Percentiles rank a stretch among this genome's conserved stretches.
Evolutionary conservation across 768 basidiomycete genomes (phyloP).

Genomic region (Boletus tomentosulus): DNA sequence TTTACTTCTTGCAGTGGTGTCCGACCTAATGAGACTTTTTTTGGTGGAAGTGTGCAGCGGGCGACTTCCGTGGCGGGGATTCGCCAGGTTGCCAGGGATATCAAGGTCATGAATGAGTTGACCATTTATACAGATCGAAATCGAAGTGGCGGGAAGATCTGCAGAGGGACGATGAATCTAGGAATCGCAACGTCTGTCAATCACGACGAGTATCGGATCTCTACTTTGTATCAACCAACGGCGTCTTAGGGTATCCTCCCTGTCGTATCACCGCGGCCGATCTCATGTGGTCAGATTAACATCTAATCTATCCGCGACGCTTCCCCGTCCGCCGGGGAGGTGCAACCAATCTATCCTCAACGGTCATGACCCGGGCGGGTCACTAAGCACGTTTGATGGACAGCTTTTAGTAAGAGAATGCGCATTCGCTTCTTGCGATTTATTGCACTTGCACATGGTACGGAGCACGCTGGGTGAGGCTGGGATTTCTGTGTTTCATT

Average conservation of each 20-base stretch:
- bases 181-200: slow-evolving; percentile 19
- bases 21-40: not conserved
- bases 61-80: slow-evolving; percentile 5
- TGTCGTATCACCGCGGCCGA: slow-evolving; percentile 22
- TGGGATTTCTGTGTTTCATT: not conserved
- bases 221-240: not conserved
- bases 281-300: slow-evolving; percentile 21
- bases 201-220: slow-evolving; percentile 12
- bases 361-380: not conserved
- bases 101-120: no score
- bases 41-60: not conserved
- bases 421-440: slow-evolving; percentile 22
- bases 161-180: slow-evolving; percentile 18
- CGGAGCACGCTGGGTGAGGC: no score
- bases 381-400: not conserved
- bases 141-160: slow-evolving; percentile 18
- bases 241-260: slow-evolving; percentile 9
- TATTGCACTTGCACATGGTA: slow-evolving; percentile 15
- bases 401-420: slow-evolving; percentile 17
- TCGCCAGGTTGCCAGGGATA: slow-evolving; percentile 1
- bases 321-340: not conserved
- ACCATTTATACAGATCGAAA: not conserved
- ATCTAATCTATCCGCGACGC: slow-evolving; percentile 4
- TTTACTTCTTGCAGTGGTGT: not conserved
- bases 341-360: no score